Evolutionary conservation across 768 basidiomycete genomes (phyloP).

Genomic region (Dioszegia aurantiaca): DNA sequence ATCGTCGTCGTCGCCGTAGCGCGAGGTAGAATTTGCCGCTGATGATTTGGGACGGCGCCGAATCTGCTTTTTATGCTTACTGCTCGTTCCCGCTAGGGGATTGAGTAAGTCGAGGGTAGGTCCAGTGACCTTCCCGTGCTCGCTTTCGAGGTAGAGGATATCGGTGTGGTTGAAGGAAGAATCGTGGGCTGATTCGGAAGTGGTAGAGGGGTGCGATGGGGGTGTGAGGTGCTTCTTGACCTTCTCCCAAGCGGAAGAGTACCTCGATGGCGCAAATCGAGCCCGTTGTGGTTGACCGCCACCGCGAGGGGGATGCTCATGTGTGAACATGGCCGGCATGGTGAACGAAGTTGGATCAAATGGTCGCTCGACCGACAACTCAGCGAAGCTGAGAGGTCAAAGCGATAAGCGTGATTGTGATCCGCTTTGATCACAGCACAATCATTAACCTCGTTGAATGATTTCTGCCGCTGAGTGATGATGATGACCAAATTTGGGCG

Average conservation of each 20-base stretch:
- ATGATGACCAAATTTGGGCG: too few relatives aligned
- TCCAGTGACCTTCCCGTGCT: conserved; percentile 7
- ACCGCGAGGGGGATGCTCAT: conserved; percentile 10
- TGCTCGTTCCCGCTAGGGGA: conserved; percentile 24
- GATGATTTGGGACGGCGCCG: conserved; percentile 18
- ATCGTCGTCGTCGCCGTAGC: conserved; percentile 47
- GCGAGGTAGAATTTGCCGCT: conserved; percentile 23
- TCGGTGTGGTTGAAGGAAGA: conserved; percentile 29
- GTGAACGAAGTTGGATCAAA: too few relatives aligned
- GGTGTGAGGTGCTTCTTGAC: conserved; percentile 37
- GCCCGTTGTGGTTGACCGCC: conserved; percentile 7
- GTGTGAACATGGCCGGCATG: conserved; percentile 3
- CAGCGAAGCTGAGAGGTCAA: too few relatives aligned
- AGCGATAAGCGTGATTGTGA: too few relatives aligned
- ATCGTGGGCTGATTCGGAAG: conserved; percentile 43
- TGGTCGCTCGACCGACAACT: too few relatives aligned
- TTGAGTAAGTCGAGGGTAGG: conserved; percentile 29
- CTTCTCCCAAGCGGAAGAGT: conserved; percentile 25
- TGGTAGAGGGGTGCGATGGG: conserved; percentile 51
- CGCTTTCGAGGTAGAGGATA: conserved; percentile 19
- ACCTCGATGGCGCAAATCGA: conserved; percentile 30
- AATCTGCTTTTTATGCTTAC: conserved; percentile 25
- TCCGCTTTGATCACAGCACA: too few relatives aligned
- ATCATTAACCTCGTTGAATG: too few relatives aligned
- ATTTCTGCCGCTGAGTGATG: too few relatives aligned